Evolutionary conservation across 1,139 yeast species (phyloP).

Genomic region (Taphrina betulina): DNA sequence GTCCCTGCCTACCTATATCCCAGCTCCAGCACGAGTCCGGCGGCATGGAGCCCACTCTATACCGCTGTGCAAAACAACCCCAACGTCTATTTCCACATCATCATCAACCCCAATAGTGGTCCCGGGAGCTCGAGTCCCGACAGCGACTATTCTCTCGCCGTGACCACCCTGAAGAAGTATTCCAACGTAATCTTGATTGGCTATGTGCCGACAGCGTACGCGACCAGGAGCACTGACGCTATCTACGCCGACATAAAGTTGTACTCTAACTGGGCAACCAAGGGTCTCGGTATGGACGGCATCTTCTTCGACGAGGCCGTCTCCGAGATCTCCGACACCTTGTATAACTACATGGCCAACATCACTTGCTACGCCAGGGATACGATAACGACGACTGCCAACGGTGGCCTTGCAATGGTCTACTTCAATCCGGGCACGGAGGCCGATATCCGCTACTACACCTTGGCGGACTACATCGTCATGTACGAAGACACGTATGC

Average conservation of each 20-base stretch:
- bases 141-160: constrained; percentile 5
- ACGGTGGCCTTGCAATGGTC: constrained; percentile 11
- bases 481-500: constrained; percentile 18
- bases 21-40: constrained; percentile 7
- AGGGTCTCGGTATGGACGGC: constrained; percentile 10
- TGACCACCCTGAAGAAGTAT: neutral
- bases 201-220: constrained; percentile 10
- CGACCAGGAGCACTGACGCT: constrained; percentile 1
- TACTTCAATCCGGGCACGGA: constrained; percentile 24
- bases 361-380: constrained; percentile 14
- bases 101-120: constrained; percentile 19
- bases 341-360: constrained; percentile 22
- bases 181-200: constrained; percentile 14
- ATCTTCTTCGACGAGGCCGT: constrained; percentile 21
- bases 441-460: constrained; percentile 14
- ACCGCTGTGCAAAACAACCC: constrained; percentile 3
- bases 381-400: neutral
- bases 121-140: constrained; percentile 14
- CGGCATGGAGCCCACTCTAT: constrained; percentile 20
- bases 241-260: constrained; percentile 7
- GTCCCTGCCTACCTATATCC: constrained; percentile 22
- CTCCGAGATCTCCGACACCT: neutral
- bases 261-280: neutral
- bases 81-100: constrained; percentile 16
- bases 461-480: constrained; percentile 23